These are phyloP conservation scores for Glycine soja DNA, from an alignment of 306 rosid species.

Conservation along the genomic window DNA sequence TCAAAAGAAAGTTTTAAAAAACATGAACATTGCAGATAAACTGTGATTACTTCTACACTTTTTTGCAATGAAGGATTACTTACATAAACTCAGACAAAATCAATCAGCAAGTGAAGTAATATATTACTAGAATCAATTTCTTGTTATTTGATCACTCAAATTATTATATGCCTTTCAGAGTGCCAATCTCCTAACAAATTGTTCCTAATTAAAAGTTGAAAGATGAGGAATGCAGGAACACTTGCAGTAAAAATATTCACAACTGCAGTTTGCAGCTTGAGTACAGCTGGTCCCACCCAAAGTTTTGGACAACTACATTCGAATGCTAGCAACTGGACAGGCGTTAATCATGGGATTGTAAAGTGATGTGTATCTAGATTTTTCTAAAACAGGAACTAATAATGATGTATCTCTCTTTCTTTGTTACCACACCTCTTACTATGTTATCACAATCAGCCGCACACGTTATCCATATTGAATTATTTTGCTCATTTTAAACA, in stretches of 20 bases:
- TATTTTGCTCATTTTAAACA: constrained; percentile 12
- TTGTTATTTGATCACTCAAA: background rate
- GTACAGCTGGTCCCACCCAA: background rate
- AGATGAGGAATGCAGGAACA: constrained; percentile 20
- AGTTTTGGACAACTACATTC: background rate
- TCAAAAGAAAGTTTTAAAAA: background rate
- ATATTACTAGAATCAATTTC: background rate
- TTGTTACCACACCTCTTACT: background rate
- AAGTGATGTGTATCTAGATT: background rate
- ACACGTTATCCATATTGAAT: background rate
- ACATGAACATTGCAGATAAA: background rate
- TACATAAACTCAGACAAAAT: background rate
- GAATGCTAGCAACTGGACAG: background rate
- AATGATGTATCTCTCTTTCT: background rate
- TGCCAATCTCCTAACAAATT: constrained; percentile 7
- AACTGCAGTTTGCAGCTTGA: constrained; percentile 13
- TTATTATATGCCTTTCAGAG: background rate
- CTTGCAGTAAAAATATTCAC: background rate
- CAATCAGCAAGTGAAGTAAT: background rate
- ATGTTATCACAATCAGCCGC: background rate
- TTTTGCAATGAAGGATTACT: constrained; percentile 1
- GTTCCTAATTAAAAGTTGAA: background rate
- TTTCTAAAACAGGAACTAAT: background rate
- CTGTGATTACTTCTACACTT: background rate
- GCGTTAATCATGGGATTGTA: background rate